A percentile compares a stretch with the other conserved stretches of the same genome.
Conservation (phyloP, 139 green algal species). For the Picochlorum sp. region DNA sequence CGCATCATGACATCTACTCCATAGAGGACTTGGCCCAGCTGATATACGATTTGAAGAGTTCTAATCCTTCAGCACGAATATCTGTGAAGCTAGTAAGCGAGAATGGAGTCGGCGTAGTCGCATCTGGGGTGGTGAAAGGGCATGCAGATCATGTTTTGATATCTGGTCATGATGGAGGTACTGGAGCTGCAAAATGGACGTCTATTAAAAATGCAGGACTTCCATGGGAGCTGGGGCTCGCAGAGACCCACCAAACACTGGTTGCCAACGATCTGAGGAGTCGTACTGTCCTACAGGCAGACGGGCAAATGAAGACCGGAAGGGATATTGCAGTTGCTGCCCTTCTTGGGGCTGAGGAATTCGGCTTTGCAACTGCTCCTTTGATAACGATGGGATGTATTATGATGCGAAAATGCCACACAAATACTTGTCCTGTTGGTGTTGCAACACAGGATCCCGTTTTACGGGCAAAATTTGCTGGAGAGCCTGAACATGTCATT, state of each 20-base stretch:
- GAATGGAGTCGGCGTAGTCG: constrained; percentile 81
- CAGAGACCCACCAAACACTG: constrained; percentile 89
- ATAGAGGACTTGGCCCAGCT: constrained; percentile 98
- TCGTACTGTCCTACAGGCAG: constrained; percentile 68
- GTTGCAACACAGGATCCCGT: constrained; percentile 89
- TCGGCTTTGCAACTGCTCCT: constrained; percentile 88
- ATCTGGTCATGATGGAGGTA: constrained; percentile 86
- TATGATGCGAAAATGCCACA: constrained; percentile 97
- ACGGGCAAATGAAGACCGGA: constrained; percentile 92
- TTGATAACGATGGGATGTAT: constrained; percentile 80
- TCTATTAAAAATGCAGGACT: constrained; percentile 68
- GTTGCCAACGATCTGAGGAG: constrained; percentile 94
- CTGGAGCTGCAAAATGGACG: constrained; percentile 72
- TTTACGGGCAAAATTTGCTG: constrained; percentile 88
- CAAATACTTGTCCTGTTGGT: constrained; percentile 94
- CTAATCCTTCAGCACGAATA: constrained; percentile 52
- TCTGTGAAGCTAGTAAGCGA: constrained; percentile 93
- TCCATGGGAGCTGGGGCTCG: constrained; percentile 90
- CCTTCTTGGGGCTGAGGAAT: constrained; percentile 91
- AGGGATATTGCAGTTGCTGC: constrained; percentile 76
- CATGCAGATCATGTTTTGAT: constrained; percentile 95
- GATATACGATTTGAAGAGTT: constrained; percentile 86
- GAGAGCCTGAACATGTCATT: constrained; percentile 86
- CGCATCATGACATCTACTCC: constrained; percentile 99
- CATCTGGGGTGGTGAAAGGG: constrained; percentile 79